Evolutionary conservation across 2,329 filamentous ascomycete genomes (phyloP).

Genomic region (Trematosphaeria pertusa): DNA sequence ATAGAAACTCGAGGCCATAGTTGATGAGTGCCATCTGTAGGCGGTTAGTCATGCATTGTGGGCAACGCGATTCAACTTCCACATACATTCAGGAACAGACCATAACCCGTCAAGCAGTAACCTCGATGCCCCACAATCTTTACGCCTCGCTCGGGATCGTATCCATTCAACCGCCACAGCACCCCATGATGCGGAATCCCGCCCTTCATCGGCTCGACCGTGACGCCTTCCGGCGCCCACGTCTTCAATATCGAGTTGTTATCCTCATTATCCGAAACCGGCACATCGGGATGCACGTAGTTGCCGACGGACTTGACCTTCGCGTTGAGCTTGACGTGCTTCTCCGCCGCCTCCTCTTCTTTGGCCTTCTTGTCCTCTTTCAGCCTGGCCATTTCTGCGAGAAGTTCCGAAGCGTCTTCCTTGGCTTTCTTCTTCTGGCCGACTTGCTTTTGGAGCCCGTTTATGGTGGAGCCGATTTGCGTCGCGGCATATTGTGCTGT

Average conservation of each 20-base stretch:
- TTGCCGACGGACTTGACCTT: constrained; percentile 89
- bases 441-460: constrained; percentile 88
- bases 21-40: constrained; percentile 94
- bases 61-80: too few relatives aligned
- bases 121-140: constrained; percentile 95
- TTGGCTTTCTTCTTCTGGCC: constrained; percentile 90
- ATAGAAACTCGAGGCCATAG: constrained; percentile 91
- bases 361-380: constrained; percentile 83
- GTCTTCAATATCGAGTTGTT: constrained; percentile 79
- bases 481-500: constrained; percentile 76
- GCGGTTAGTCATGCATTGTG: too few relatives aligned
- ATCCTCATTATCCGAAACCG: constrained; percentile 84
- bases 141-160: constrained; percentile 78
- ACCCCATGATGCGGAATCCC: constrained; percentile 95
- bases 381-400: constrained; percentile 78
- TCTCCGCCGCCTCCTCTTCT: constrained; percentile 75
- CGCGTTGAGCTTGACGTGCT: constrained; percentile 74
- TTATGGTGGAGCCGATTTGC: constrained; percentile 84
- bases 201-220: constrained; percentile 78
- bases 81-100: constrained; percentile 89
- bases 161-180: constrained; percentile 83
- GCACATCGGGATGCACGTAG: constrained; percentile 88
- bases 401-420: constrained; percentile 81
- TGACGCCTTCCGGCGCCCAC: constrained; percentile 80
- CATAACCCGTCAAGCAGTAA: constrained; percentile 90